Evolutionary conservation across 2,329 filamentous ascomycete species (phyloP).

Genomic region (Alternaria hordeiaustralica): DNA sequence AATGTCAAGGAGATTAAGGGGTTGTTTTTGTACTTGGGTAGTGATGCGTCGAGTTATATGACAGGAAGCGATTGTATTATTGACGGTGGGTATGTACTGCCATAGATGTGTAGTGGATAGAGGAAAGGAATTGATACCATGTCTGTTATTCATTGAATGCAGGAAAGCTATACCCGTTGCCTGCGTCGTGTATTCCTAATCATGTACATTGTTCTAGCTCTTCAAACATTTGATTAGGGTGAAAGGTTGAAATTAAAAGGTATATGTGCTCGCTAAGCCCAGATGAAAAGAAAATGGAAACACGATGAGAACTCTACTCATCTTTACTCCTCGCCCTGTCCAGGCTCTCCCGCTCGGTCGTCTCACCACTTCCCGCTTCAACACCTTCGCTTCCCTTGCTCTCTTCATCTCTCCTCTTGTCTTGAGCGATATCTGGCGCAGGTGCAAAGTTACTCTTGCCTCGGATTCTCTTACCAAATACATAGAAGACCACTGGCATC

Average conservation of each 20-base stretch:
- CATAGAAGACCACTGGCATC: constrained; percentile 54
- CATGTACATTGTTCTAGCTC: not conserved
- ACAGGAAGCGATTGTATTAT: constrained; percentile 77
- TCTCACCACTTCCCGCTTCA: constrained; percentile 15
- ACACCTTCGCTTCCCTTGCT: constrained; percentile 16
- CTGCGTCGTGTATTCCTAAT: not conserved
- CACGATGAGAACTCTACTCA: constrained; percentile 1
- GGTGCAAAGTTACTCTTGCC: constrained; percentile 53
- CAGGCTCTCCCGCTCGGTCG: constrained; percentile 6
- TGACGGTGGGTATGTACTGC: constrained; percentile 73
- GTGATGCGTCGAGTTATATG: constrained; percentile 79
- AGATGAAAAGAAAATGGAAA: not conserved
- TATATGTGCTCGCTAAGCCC: not conserved
- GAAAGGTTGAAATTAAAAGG: not conserved
- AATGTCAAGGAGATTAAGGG: constrained; percentile 78
- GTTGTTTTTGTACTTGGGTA: constrained; percentile 78
- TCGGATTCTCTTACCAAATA: constrained; percentile 53
- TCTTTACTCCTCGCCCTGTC: constrained; percentile 22
- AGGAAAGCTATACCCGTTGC: not conserved
- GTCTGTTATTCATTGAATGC: not conserved
- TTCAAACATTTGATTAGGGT: not conserved
- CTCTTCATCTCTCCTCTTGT: constrained; percentile 46
- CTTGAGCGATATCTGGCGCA: constrained; percentile 48
- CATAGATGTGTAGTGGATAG: constrained; percentile 8
- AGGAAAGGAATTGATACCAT: not conserved